These are phyloP conservation scores for Leptomonas pyrrhocoris DNA, from an alignment of 208 protist genomes.

Conservation along the genomic window DNA sequence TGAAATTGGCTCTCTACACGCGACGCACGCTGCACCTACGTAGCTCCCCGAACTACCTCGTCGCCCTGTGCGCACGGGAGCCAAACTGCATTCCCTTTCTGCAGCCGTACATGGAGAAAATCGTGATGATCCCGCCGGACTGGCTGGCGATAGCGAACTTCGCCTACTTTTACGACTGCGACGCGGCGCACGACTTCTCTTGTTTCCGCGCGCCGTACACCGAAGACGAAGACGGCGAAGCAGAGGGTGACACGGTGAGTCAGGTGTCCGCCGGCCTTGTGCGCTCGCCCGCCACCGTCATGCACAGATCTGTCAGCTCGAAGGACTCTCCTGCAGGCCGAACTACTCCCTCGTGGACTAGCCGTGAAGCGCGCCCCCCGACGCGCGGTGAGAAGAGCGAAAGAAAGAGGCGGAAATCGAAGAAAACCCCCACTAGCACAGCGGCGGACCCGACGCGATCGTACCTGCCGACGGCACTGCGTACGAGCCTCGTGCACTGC, in stretches of 20 bases:
- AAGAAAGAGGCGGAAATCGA: neutral
- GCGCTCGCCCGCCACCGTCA: neutral
- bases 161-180: slow-evolving; percentile 64
- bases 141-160: slow-evolving; percentile 93
- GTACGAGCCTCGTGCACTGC: slow-evolving; percentile 76
- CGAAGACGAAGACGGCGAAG: neutral
- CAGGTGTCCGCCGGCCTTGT: neutral
- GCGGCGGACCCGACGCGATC: slow-evolving; percentile 8
- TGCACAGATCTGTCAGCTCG: neutral
- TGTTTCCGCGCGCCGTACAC: neutral
- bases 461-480: slow-evolving; percentile 82
- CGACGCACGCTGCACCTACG: slow-evolving; percentile 93
- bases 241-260: neutral
- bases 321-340: neutral
- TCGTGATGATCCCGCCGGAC: slow-evolving; percentile 91
- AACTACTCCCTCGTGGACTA: neutral
- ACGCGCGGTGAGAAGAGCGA: neutral
- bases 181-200: slow-evolving; percentile 33
- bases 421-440: neutral
- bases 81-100: slow-evolving; percentile 84
- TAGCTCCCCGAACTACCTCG: slow-evolving; percentile 90
- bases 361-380: neutral
- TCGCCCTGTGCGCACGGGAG: slow-evolving; percentile 82
- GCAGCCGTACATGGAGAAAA: slow-evolving; percentile 78
- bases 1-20: slow-evolving; percentile 93